Base-by-base conservation (phyloP, 306 rosid species). In the Acacia confusa region DNA sequence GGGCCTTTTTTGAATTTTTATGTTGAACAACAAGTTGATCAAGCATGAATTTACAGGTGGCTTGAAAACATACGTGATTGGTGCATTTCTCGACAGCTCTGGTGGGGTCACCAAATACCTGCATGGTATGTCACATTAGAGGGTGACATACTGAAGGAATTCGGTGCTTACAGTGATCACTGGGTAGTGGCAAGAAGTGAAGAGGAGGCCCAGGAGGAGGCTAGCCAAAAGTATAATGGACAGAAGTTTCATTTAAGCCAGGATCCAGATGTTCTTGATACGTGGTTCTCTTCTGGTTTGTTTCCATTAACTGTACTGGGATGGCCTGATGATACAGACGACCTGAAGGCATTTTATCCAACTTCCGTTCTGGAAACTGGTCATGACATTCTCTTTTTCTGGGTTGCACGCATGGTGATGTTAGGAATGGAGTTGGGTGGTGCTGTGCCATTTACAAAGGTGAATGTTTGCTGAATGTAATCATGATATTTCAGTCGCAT, bases 331-430 rank as follows among this genome's bases (percentile, higher is more conserved):
- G 88, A 90, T 68, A 89, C 97, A 17, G 90, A 89, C 55, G 99
- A 95, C 85, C 87, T 95, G 72, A 93, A 85, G 87, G 82, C 92
- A 68, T 95, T 93, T 80, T 93, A 95, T 90, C 98, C 99, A 71
- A 95, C 99, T 63, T 92, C 99, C 78, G 91, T 94, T 55, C 87
- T 93, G 88, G 99, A 95, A 92, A 95, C 99, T 44, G 99, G 99
- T 60, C 98, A 93, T 77, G 99, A 95, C 87, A 93, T 95, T 82
- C 72, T 95, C 61, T 95, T 95, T 75, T 95, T 95, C 82, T 95
- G 99, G 99, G 98, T 95, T 85, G 98, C 98, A 22, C 99, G 98
- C 15, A 93, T 95, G 99, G 99, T 93, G 53, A 95, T 95, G 99
- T 85, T 85, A 66, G 98, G 96, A 82, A 92, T 86, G 79, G 88